Evolutionary conservation across 495 filamentous ascomycete species (phyloP).

Genomic region (Neurospora sublineolata): DNA sequence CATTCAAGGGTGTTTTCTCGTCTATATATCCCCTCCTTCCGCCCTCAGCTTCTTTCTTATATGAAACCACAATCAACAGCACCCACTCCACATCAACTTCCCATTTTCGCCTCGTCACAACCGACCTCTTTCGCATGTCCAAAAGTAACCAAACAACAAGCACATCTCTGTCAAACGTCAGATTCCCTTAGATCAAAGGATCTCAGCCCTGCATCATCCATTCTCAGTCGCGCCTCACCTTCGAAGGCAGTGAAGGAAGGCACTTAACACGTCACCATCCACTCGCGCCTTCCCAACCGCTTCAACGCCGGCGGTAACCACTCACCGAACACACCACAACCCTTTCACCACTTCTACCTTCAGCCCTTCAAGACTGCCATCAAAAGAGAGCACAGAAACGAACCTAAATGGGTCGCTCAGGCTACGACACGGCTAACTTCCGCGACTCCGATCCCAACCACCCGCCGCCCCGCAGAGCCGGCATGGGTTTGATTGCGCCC

Average conservation of each 20-base stretch:
- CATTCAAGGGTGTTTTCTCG: not conserved
- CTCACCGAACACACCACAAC: not conserved
- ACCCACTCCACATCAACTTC: not conserved
- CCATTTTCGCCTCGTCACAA: not conserved
- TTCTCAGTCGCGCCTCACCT: not conserved
- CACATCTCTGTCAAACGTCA: not conserved
- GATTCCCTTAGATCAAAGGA: not conserved
- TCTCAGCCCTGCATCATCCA: not conserved
- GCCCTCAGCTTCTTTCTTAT: not conserved
- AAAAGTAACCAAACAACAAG: not conserved
- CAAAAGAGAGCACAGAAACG: not conserved
- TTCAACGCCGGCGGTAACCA: not conserved
- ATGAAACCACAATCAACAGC: not conserved
- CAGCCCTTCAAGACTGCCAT: not conserved
- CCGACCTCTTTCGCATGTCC: not conserved
- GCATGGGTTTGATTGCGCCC: not conserved
- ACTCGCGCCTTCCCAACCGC: not conserved
- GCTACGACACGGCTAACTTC: slow-evolving; percentile 11
- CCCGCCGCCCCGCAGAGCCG: not conserved
- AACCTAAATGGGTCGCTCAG: slow-evolving; percentile 4
- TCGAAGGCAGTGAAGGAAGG: not conserved
- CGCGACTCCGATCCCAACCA: not conserved
- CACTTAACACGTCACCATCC: not conserved
- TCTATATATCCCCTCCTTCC: not conserved
- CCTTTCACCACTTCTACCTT: not conserved